Base-by-base conservation (phyloP, 73 alveolate species). In the Symbiodinium pilosum region DNA sequence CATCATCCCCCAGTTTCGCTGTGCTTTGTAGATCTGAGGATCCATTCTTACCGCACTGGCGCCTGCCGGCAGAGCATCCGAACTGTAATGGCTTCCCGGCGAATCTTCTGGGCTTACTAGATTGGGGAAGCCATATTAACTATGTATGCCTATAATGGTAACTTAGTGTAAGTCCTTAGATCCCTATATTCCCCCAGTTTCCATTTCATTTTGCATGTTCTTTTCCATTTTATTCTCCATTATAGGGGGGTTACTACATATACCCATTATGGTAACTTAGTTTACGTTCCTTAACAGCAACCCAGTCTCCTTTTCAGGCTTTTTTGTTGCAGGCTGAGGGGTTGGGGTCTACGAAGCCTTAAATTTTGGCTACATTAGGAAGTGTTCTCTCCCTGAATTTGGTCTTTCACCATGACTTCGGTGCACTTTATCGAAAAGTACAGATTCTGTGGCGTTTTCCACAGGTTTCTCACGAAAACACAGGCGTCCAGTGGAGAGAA, bases 41-140 rank as follows among this genome's bases (percentile, higher is more conserved):
- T 64, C 77, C 77, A 64, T 64, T 32, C 77, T 9, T 64, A 64
- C 77, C 77, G 77, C 32, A 64, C 77, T 36, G 77, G 77, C 40
- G 77, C 77, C 77, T 64, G 77, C 77, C 77, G 77, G 20, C 77
- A 64, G 77, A 64, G 77, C 77, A 64, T 64, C 77, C 77, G 77
- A 26, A 9, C 77, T 0, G 77, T 64, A 2, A 64, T 64, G 77
- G 71, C 71, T 14, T 54, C 71, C 30, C 68, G 68, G 68, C 68
- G 28, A n/a, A n/a, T n/a, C n/a, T n/a, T n/a, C n/a, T n/a, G n/a
- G n/a, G n/a, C n/a, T n/a, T n/a, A n/a, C n/a, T n/a, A n/a, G n/a
- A n/a, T n/a, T n/a, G n/a, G n/a, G n/a, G n/a, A n/a, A n/a, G n/a
- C n/a, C n/a, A n/a, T n/a, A n/a, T n/a, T n/a, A n/a, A n/a, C n/a